Evolutionary conservation across 2,329 filamentous ascomycete genomes (phyloP).

Genomic region (Akanthomyces dipterigenus): DNA sequence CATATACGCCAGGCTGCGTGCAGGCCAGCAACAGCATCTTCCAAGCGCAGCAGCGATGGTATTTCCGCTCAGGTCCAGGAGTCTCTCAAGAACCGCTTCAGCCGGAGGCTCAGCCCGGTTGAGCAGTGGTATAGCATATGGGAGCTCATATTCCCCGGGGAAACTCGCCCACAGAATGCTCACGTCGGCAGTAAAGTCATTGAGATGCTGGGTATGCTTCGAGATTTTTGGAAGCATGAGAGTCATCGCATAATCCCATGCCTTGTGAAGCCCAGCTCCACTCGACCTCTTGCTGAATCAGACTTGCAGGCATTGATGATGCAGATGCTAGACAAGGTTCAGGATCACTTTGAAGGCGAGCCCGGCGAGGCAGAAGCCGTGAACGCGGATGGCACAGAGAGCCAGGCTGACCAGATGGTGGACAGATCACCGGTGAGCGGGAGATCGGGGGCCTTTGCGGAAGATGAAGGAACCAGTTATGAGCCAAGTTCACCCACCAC

Average conservation of each 20-base stretch:
- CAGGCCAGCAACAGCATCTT: not conserved
- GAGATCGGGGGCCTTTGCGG: not conserved
- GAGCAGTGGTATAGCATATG: constrained; percentile 17
- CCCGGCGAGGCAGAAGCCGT: not conserved
- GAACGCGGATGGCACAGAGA: not conserved
- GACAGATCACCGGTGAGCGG: not conserved
- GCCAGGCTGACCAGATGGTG: not conserved
- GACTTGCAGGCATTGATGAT: not conserved
- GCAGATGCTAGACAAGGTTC: constrained; percentile 6
- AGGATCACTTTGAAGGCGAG: not conserved
- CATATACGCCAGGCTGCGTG: constrained; percentile 6
- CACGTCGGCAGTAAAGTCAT: constrained; percentile 11
- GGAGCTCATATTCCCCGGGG: constrained; percentile 14
- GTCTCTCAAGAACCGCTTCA: constrained; percentile 9
- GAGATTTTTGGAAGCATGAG: constrained; percentile 11
- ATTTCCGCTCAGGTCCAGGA: constrained; percentile 11
- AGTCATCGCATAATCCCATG: not conserved
- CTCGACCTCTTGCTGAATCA: not conserved
- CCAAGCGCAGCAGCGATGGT: not conserved
- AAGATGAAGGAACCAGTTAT: constrained; percentile 4
- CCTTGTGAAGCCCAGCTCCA: not conserved
- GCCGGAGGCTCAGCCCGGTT: not conserved
- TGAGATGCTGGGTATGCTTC: constrained; percentile 14
- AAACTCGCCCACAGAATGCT: not conserved
- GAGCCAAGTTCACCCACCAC: not conserved